Evolutionary conservation across 441 rosid species (phyloP).

Genomic region (Adansonia gregorii): DNA sequence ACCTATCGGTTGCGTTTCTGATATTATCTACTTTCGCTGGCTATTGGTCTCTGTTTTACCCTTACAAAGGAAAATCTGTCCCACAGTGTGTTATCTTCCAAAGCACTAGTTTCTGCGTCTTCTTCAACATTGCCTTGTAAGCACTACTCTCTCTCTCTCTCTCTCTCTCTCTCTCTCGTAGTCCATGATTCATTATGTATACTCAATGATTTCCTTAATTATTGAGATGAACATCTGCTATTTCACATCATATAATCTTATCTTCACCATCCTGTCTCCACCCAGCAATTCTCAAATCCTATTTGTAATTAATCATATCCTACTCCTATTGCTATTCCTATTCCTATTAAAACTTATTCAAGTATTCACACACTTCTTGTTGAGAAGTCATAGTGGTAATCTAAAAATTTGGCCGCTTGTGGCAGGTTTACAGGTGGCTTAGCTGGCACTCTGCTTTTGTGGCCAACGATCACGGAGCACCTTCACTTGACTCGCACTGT

Average conservation of each 20-base stretch:
- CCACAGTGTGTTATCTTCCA: slow-evolving; percentile 70
- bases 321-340: too few relatives aligned
- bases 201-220: neutral
- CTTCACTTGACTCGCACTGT: slow-evolving; percentile 71
- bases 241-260: too few relatives aligned
- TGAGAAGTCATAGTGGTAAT: too few relatives aligned
- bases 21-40: slow-evolving; percentile 60
- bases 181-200: neutral
- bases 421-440: slow-evolving; percentile 73
- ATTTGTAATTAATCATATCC: too few relatives aligned
- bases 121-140: slow-evolving; percentile 91
- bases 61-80: slow-evolving; percentile 82
- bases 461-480: slow-evolving; percentile 92
- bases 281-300: too few relatives aligned
- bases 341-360: too few relatives aligned
- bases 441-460: slow-evolving; percentile 64
- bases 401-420: too few relatives aligned
- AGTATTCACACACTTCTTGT: too few relatives aligned
- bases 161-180: too few relatives aligned
- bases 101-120: slow-evolving; percentile 63
- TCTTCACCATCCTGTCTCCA: too few relatives aligned
- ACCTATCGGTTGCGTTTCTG: slow-evolving; percentile 72
- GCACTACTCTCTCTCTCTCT: slow-evolving; percentile 13
- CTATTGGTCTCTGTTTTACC: slow-evolving; percentile 69
- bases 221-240: neutral